Base-by-base conservation (phyloP, 2,329 filamentous ascomycete genomes). In the Aspergillus sp. region DNA sequence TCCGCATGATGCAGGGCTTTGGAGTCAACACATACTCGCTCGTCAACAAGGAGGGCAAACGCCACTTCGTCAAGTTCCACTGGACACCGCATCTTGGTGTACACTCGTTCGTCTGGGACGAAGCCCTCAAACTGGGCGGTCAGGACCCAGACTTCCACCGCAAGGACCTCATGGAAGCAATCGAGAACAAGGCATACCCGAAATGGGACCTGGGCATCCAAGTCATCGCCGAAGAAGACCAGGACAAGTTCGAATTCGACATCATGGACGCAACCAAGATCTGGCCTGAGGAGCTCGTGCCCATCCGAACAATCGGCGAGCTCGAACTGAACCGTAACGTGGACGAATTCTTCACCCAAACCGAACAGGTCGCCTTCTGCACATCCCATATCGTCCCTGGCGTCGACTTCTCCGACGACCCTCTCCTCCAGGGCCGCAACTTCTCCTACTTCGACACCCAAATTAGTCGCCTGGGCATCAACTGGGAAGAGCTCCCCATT, bases 201-300 rank as follows among this genome's bases (percentile, higher is more conserved):
- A 89, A 86, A 67, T 95, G 90, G 90, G 88, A 89, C 68, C 90
- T 95, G 58, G 90, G 89, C 44, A 87, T 96, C n/a, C 91, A 96
- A 68, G 81, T 87, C 3, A 83, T 95, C 21, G 84, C 88, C 0
- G 90, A 93, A 62, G 81, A 81, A 8, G 82, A 87, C 49, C 84
- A 90, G 69, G 81, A 93, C 61, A 84, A 90, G 15, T 96, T 93
- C 60, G 90, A 93, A 6, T 93, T 95, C 60, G 91, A 95, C 66
- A 88, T 93, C 31, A 83, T 96, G 1, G 91, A 96, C 64, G 87
- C 90, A 1, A 96, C 91, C 39, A 95, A 96, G 77, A 74, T 93
- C 25, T 95, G 90, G 90, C 91, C 90, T 0, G 89, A 95, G 69
- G 88, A 93, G 12, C 75, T 87, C 0, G 79, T 92, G 0, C 90